Evolutionary conservation across 768 basidiomycete genomes (phyloP), one percentile per base, ranked within the genome.

Genomic region (Harrya chromipes): DNA sequence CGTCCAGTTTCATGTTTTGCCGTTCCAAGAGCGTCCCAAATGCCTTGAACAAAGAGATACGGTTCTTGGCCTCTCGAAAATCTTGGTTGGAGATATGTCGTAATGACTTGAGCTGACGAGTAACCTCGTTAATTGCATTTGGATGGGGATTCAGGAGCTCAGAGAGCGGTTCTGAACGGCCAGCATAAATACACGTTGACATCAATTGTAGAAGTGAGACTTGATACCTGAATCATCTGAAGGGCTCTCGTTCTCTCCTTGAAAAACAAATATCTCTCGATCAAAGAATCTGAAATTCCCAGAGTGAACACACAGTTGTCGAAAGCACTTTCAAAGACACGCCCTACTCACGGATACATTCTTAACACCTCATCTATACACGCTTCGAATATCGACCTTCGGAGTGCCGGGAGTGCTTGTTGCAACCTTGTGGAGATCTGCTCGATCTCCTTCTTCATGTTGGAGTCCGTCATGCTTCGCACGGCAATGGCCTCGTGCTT

Each of bases 301-400:
- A 5, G 0, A 14, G 11, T 47, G 9, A 41, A 43, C 20, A n/a
- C 5, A 46, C 8, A 46, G 24, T 29, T n/a, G 27, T 5, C 14
- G 16, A 1, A 20, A 40, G 6, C 2, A 20, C 13, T 14, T 33
- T 14, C 33, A 33, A 33, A 40, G 4, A 14, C 1, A 27, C n/a
- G 0, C 10, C 7, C 0, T 7, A 49, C 63, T 48, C 47, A 64
- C 63, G 63, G 64, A 54, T 63, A 73, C 4, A 52, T 9, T 13
- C 14, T 24, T n/a, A 53, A 14, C 9, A 61, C 47, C 11, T 56
- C 45, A 8, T 66, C 59, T 9, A 73, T 13, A 37, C 64, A 47
- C 4, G 55, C 60, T 19, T 66, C 64, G 7, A 59, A 59, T 40
- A 69, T 2, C 14, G 62, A 52, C 34, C 56, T 54, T 43, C 50